Evolutionary conservation across 768 basidiomycete species (phyloP), one percentile per base, ranked within the genome.

Genomic region (Psilocybe cubensis): DNA sequence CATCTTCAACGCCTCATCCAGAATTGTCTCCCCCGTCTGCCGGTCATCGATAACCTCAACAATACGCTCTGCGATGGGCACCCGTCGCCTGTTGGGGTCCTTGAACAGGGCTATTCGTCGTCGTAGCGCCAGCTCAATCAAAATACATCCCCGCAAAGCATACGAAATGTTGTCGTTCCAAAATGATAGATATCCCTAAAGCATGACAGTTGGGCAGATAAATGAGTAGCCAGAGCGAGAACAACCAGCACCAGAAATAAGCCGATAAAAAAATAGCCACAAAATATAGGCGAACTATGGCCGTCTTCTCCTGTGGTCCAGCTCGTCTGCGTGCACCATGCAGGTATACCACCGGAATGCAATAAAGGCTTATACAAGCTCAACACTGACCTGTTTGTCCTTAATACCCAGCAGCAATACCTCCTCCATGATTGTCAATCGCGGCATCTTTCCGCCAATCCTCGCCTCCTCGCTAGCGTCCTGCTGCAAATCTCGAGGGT

Each of bases 151-250:
- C n/a, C 97, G 87, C 2, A 99, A 83, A 12, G 96, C 96, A 74
- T 99, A 99, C 0, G 95, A 97, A 63, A 99, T 99, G 75, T 98
- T 98, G 80, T 99, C 96, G 76, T 98, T 98, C 96, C 96, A 98
- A 71, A 98, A 98, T 1, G 94, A 96, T 35, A 98, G 85, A 73
- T 98, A 97, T 31, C 96, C 96, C 76, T 80, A 60, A 2, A 38
- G n/a, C n/a, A n/a, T n/a, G 35, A 38, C 7, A 38, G 12, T 14
- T 9, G 6, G 14, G 35, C 20, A 17, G 17, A 54, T 57, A 55
- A 49, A 56, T 54, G 51, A 44, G 52, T 25, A 52, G 41, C 41
- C 45, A 51, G 45, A 40, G 50, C 48, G 31, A 57, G 20, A 9
- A 20, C 38, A 23, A 33, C 23, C 21, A 52, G 24, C 38, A 21